These are phyloP conservation scores for Royoungia palumana DNA, from an alignment of 768 basidiomycete species.

Conservation along the genomic window DNA sequence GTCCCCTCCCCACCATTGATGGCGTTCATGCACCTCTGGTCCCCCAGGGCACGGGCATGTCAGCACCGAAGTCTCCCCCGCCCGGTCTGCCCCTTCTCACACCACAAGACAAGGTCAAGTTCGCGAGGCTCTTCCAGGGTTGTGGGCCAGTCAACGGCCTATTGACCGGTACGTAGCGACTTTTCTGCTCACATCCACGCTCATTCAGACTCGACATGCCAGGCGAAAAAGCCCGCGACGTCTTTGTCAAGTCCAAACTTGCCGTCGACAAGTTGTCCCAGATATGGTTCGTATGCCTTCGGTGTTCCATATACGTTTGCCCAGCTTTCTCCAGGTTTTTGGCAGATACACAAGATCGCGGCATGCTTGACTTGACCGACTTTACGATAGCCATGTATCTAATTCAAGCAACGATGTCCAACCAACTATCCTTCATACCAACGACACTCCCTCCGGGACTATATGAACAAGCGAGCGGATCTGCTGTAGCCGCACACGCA, in stretches of 20 bases:
- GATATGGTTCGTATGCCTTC: slow-evolving; percentile 68
- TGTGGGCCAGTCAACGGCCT: slow-evolving; percentile 73
- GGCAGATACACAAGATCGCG: slow-evolving; percentile 92
- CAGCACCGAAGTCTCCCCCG: slow-evolving; percentile 61
- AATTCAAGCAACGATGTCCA: slow-evolving; percentile 89
- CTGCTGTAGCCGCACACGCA: slow-evolving; percentile 43
- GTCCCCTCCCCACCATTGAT: slow-evolving; percentile 78
- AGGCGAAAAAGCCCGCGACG: slow-evolving; percentile 83
- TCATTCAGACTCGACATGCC: slow-evolving; percentile 23
- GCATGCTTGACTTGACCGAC: slow-evolving; percentile 83
- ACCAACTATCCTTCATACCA: slow-evolving; percentile 69
- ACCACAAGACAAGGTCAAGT: slow-evolving; percentile 81
- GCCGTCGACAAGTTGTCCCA: slow-evolving; percentile 83
- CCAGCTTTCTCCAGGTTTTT: slow-evolving; percentile 59
- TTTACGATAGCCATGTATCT: slow-evolving; percentile 97
- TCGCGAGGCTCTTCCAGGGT: slow-evolving; percentile 70
- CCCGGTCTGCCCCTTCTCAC: slow-evolving; percentile 63
- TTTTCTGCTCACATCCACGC: background rate
- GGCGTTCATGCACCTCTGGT: slow-evolving; percentile 52
- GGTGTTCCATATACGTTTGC: background rate
- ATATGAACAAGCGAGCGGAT: slow-evolving; percentile 75
- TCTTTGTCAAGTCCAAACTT: slow-evolving; percentile 90
- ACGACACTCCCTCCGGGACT: slow-evolving; percentile 73
- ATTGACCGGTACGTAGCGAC: slow-evolving; percentile 59
- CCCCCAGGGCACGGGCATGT: slow-evolving; percentile 53